These are phyloP conservation scores for Boehmeria nivea DNA, from an alignment of 306 rosid genomes.

Conservation along the genomic window DNA sequence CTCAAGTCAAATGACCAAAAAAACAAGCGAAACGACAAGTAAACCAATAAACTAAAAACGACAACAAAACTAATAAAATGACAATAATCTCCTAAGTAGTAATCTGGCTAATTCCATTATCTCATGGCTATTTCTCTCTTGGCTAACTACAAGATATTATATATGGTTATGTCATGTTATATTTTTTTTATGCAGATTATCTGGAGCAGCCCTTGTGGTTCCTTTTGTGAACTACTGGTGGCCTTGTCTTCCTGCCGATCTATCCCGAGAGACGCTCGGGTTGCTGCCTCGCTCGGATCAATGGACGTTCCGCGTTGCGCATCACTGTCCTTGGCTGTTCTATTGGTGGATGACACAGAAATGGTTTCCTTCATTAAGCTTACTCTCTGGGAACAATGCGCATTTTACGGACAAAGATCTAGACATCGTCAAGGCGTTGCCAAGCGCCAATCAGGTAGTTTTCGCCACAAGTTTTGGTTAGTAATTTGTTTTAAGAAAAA, in stretches of 20 bases:
- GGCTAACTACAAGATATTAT: background rate
- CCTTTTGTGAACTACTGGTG: slow-evolving; percentile 76
- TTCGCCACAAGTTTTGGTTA: too few species aligned
- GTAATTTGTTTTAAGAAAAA: too few species aligned
- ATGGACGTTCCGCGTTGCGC: slow-evolving; percentile 55
- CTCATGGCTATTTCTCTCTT: background rate
- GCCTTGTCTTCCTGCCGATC: slow-evolving; percentile 43
- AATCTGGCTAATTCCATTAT: background rate
- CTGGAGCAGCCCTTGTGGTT: slow-evolving; percentile 65
- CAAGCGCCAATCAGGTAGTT: slow-evolving; percentile 36
- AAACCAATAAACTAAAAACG: too few species aligned
- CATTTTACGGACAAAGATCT: slow-evolving; percentile 34
- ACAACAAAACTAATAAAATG: too few species aligned
- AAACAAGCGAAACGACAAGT: too few species aligned
- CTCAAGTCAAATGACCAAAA: too few species aligned
- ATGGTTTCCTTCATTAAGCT: slow-evolving; percentile 54
- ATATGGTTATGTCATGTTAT: too few species aligned
- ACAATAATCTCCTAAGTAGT: too few species aligned
- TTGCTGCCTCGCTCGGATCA: slow-evolving; percentile 34
- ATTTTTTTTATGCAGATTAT: slow-evolving; percentile 43
- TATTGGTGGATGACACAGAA: slow-evolving; percentile 85
- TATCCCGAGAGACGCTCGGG: slow-evolving; percentile 29
- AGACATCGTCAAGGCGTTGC: slow-evolving; percentile 32
- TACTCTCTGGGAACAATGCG: background rate
- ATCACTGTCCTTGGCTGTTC: slow-evolving; percentile 60